Conservation (phyloP, 2,329 filamentous ascomycete genomes). For the Apiospora koreana region DNA sequence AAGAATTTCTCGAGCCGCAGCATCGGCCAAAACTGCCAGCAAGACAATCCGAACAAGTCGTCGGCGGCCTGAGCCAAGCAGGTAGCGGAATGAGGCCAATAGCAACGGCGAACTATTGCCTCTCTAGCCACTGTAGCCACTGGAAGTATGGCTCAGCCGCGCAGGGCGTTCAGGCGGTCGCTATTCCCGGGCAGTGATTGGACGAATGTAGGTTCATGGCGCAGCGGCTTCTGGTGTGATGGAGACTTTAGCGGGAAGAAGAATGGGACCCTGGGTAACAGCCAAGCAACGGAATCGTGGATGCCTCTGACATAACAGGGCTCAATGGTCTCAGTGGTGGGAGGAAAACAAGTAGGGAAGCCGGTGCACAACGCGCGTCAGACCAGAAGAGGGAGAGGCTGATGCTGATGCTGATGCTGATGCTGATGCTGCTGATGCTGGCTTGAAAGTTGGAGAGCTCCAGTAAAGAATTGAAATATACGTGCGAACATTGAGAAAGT, state of each 20-base stretch:
- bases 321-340: background rate
- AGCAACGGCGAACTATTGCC: background rate
- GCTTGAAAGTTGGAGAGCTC: background rate
- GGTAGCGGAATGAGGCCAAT: background rate
- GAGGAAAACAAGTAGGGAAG: conserved; percentile 4
- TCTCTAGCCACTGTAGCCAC: background rate
- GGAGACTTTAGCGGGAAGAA: background rate
- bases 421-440: background rate
- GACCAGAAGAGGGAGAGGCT: background rate
- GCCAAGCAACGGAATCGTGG: background rate
- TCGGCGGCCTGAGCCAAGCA: background rate
- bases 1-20: background rate
- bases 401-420: background rate
- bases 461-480: background rate
- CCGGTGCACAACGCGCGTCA: conserved; percentile 5
- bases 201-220: background rate
- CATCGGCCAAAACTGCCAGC: background rate
- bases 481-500: background rate
- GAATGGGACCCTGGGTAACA: background rate
- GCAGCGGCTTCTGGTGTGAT: background rate
- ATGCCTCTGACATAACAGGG: background rate
- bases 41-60: background rate
- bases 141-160: background rate
- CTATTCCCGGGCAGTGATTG: background rate
- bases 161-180: background rate